Conservation (phyloP, 2,329 filamentous ascomycete genomes). For the Bimuria novae-zelandiae region DNA sequence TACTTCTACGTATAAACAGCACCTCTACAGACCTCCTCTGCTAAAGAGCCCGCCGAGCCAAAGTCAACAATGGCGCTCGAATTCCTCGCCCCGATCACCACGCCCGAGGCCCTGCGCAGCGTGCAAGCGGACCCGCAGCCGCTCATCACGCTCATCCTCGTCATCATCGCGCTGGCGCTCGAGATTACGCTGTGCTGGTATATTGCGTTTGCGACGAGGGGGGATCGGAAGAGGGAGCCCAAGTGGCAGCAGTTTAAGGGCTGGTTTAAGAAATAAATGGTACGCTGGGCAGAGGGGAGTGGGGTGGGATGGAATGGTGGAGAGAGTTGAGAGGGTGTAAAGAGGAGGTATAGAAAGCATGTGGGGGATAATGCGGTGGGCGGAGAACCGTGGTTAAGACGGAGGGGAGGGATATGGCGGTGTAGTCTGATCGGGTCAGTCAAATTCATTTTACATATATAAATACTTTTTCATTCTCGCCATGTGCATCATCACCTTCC, state of each 20-base stretch:
- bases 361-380: background rate
- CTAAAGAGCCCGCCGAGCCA: background rate
- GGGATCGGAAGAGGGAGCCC: conserved; percentile 32
- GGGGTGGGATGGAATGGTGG: background rate
- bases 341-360: background rate
- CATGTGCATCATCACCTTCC: background rate
- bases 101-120: conserved; percentile 36
- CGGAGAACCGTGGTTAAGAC: background rate
- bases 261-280: conserved; percentile 6
- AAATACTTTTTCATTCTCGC: background rate
- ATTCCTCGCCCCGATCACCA: conserved; percentile 39
- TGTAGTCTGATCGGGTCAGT: no score
- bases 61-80: conserved; percentile 29
- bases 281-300: no score
- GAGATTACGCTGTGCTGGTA: conserved; percentile 34
- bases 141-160: conserved; percentile 82
- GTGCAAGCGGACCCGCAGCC: conserved; percentile 69
- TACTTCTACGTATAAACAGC: background rate
- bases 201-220: conserved; percentile 36
- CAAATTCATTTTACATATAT: no score
- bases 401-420: no score
- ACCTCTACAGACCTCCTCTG: no score
- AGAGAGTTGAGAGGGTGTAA: background rate
- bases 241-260: conserved; percentile 15
- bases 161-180: conserved; percentile 68